Evolutionary conservation across 768 basidiomycete genomes (phyloP).

Genomic region (Antrodiella citrinella): DNA sequence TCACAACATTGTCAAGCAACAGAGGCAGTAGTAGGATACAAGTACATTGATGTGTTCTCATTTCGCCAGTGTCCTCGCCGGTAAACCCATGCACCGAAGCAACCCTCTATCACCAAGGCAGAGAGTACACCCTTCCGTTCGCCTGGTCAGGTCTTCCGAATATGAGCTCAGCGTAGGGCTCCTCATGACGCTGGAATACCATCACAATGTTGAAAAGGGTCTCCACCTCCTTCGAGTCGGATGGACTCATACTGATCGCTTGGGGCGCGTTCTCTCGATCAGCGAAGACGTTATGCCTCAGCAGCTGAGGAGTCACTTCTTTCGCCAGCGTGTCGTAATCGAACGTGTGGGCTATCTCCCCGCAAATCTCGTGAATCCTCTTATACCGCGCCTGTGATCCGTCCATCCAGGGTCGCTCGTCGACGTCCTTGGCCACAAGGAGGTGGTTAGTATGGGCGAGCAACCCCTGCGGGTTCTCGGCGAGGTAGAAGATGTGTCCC

Average conservation of each 20-base stretch:
- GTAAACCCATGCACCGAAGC: no score
- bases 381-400: conserved; percentile 24
- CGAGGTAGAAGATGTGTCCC: conserved; percentile 18
- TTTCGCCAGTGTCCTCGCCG: no score
- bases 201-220: conserved; percentile 31
- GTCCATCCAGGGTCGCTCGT: conserved; percentile 24
- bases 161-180: conserved; percentile 24
- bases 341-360: conserved; percentile 11
- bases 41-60: no score
- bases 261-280: conserved; percentile 24
- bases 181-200: conserved; percentile 18
- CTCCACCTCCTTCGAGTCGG: conserved; percentile 17
- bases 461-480: conserved; percentile 19
- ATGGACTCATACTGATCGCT: conserved; percentile 23
- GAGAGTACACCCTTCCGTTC: conserved; percentile 13
- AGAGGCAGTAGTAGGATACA: no score
- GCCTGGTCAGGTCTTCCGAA: conserved; percentile 20
- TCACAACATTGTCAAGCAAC: no score
- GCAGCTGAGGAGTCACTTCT: conserved; percentile 13
- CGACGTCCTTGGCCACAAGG: conserved; percentile 23
- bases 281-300: conserved; percentile 23
- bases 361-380: conserved; percentile 19
- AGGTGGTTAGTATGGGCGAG: conserved; percentile 31
- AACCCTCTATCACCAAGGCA: conserved; percentile 15
- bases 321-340: conserved; percentile 9